Conservation (phyloP, 805 yeast genomes). For the Ogataea philodendri region DNA sequence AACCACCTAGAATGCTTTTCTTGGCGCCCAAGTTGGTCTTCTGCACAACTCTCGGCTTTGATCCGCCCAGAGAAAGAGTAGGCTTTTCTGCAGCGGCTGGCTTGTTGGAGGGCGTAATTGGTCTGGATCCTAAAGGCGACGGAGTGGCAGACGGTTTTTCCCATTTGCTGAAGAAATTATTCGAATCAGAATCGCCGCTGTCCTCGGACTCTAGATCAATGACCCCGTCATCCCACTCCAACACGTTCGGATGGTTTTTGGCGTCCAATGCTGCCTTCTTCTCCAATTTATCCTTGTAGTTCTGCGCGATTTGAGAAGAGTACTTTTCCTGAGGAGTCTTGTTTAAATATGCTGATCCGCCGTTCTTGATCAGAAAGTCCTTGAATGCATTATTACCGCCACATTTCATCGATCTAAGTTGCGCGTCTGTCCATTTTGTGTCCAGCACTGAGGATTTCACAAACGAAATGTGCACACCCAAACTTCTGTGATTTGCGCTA, state of each 20-base stretch:
- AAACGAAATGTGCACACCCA: constrained; percentile 95
- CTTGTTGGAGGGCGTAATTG: constrained; percentile 40
- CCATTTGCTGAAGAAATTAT: constrained; percentile 92
- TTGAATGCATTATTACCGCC: constrained; percentile 91
- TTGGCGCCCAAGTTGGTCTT: constrained; percentile 22
- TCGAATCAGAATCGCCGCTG: constrained; percentile 55
- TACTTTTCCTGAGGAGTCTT: constrained; percentile 76
- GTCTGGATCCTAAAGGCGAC: constrained; percentile 48
- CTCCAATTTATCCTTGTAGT: constrained; percentile 77
- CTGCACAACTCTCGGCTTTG: constrained; percentile 35
- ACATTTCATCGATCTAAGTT: constrained; percentile 85
- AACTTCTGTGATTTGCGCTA: constrained; percentile 89
- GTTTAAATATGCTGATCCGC: constrained; percentile 71
- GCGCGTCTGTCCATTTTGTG: constrained; percentile 82
- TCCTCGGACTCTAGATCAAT: constrained; percentile 49
- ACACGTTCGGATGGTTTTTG: constrained; percentile 65
- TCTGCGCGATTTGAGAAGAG: constrained; percentile 72
- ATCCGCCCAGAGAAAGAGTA: constrained; percentile 21
- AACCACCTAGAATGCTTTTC: constrained; percentile 38
- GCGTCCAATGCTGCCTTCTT: constrained; percentile 67
- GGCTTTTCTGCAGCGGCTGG: constrained; percentile 28
- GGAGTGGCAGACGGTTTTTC: constrained; percentile 65
- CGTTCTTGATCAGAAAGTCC: constrained; percentile 79
- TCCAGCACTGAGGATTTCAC: constrained; percentile 91
- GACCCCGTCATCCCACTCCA: constrained; percentile 56